phyloP scores from a whole-genome alignment of 1,284 basidiomycete species.

The Puccinia sorghi region DNA sequence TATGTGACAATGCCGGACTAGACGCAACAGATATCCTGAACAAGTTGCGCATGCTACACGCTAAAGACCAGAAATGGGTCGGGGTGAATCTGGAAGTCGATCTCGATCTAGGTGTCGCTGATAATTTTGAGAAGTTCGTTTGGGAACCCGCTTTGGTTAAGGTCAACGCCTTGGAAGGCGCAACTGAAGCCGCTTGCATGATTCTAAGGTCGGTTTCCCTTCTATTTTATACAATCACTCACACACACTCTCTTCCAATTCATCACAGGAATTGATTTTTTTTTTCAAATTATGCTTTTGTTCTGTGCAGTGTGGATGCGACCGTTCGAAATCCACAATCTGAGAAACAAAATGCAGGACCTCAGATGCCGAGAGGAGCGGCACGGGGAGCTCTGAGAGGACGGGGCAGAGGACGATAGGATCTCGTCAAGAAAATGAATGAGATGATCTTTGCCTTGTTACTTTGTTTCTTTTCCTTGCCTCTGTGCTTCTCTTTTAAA shows the following conservation, averaged over 20 bases:
- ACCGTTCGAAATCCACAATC: constrained; percentile 84
- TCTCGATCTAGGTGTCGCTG: constrained; percentile 76
- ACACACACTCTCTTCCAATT: no score
- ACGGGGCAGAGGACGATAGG: constrained; percentile 67
- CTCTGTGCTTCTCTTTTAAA: no score
- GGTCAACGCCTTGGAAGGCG: constrained; percentile 89
- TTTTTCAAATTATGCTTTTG: background rate
- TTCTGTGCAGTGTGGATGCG: constrained; percentile 74
- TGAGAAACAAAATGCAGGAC: constrained; percentile 65
- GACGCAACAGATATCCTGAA: constrained; percentile 98
- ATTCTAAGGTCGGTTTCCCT: constrained; percentile 64
- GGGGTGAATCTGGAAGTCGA: constrained; percentile 85
- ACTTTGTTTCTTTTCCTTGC: no score
- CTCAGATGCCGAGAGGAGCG: constrained; percentile 77
- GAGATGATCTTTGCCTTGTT: background rate
- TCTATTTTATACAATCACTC: no score
- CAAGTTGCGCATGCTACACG: constrained; percentile 95
- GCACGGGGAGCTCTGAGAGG: constrained; percentile 79
- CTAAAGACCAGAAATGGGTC: constrained; percentile 79
- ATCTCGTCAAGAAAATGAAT: background rate
- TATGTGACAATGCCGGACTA: constrained; percentile 96
- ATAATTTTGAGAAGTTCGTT: constrained; percentile 94
- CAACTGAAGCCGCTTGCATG: constrained; percentile 92
- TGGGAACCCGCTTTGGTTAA: constrained; percentile 98
- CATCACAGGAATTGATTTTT: no score